Evolutionary conservation across 805 yeast species (phyloP), one percentile per base, ranked within the genome.

Genomic region (Spathaspora passalidarum): DNA sequence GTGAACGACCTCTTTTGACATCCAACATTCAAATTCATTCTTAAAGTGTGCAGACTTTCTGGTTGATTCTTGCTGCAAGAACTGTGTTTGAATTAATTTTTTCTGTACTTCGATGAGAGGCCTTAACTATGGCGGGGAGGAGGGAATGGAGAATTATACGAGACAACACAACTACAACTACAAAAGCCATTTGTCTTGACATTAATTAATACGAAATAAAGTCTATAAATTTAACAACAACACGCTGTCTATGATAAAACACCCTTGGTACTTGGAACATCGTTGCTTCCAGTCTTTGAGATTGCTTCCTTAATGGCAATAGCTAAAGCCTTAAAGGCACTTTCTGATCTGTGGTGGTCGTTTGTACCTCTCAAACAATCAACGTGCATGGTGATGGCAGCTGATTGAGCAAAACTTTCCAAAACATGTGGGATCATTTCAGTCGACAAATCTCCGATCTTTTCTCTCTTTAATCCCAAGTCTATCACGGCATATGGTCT

Each of bases 361-460:
- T 94, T 94, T 64, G 80, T 80, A 0, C 99, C 99, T 54, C 97
- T 76, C 47, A 94, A 61, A 64, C 96, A 88, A 67, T 94, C 99
- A 29, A 94, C 96, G 60, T 94, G 99, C 59, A 94, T 60, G 1
- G 99, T 94, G 45, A 94, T 78, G 49, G 86, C 85, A 1, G 97
- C 96, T 35, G 87, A 88, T 57, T 86, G 88, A 2, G 98, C 97
- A 72, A 94, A 94, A 56, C 96, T 85, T 65, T 90, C 96, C 50
- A 94, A 63, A 40, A 94, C 91, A 65, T 94, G 99, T n/a, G 97
- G 97, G 52, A 94, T 86, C 99, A 94, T 94, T 69, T 94, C 99
- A 59, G 94, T 81, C 32, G 90, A 81, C 43, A 94, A 75, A 59
- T 88, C 96, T 44, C 99, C 99, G 55, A 94, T 82, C 63, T 85